Evolutionary conservation across 768 basidiomycete species (phyloP).

Genomic region (Mrakia frigida): DNA sequence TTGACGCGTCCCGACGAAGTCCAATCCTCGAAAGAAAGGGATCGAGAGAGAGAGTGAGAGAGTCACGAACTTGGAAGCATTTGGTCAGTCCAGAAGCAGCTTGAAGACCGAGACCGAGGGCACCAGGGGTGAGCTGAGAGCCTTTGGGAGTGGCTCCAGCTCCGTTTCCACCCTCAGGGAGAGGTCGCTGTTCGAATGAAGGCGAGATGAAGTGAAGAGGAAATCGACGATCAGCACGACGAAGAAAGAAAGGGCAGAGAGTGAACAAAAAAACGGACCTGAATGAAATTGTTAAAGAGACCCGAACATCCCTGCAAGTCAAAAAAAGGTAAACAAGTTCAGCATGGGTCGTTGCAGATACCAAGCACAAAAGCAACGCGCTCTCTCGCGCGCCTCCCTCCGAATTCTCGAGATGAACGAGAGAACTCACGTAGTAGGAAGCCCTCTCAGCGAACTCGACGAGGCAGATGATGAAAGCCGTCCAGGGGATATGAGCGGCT

Average conservation of each 20-base stretch:
- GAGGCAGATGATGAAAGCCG: conserved; percentile 43
- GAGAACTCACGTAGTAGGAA: background rate
- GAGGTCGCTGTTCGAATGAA: conserved; percentile 38
- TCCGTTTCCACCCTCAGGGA: conserved; percentile 40
- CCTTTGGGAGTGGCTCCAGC: conserved; percentile 40
- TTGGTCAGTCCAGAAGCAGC: conserved; percentile 37
- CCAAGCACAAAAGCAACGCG: background rate
- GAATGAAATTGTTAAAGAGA: conserved; percentile 40
- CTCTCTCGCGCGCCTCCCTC: too few relatives aligned
- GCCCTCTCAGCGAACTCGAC: conserved; percentile 44
- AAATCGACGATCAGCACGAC: background rate
- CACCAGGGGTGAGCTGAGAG: conserved; percentile 38
- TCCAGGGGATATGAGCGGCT: conserved; percentile 37
- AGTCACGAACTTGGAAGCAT: conserved; percentile 21
- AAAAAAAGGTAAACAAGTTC: background rate
- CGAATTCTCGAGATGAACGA: background rate
- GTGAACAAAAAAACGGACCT: background rate
- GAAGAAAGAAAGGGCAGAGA: background rate
- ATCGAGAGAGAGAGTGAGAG: too few relatives aligned
- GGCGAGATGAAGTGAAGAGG: conserved; percentile 29
- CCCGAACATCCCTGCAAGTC: conserved; percentile 37
- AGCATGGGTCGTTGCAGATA: background rate
- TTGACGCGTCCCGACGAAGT: background rate
- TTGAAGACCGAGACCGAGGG: conserved; percentile 39
- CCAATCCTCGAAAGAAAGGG: too few relatives aligned